Base-by-base conservation (phyloP, 2,329 filamentous ascomycete genomes). In the Pezicula rhizophila region DNA sequence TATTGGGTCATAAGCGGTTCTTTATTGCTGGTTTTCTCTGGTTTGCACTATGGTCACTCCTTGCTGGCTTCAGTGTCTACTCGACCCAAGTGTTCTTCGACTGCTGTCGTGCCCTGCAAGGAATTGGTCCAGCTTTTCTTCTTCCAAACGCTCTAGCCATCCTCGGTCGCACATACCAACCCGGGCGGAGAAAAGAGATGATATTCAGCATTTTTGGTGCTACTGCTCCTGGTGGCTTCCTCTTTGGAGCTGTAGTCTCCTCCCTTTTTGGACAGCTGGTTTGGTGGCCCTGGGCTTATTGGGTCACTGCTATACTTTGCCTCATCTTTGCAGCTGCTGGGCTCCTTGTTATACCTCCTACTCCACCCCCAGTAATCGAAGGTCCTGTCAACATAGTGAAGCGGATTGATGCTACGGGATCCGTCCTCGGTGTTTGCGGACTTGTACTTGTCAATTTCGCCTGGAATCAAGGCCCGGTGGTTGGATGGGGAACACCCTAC, bases 371-470 rank as follows among this genome's bases (percentile, higher is more conserved):
- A 52, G 52, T 79, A 5, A 18, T 52, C 15, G 50, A 55, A 41
- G 41, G 35, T 57, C 54, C 5, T 53, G 65, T 52, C 47, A 58
- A 65, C 12, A 50, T 51, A 52, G 46, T 48, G 14, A 40, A 49
- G 26, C 55, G 51, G 5, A 47, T 74, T 5, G 68, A 79, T 48
- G 54, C 70, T 17, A 57, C 70, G 5, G 77, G 76, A 10, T 69
- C 69, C 5, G 50, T 67, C 4, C 64, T 69, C 3, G 77, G 77
- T 5, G 68, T 79, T 5, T 64, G 66, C 3, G 74, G 70, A 6
- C 67, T 79, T 48, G 68, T 79, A 2, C 67, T 78, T n/a, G 68
- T 80, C 54, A 77, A 80, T 48, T 75, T 80, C 45, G 74, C 76
- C 0, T 75, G 76, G 64, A 80, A 79, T 31, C 59, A 62, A 51